Evolutionary conservation across 352 stramenopile species (phyloP).

Genomic region (Phytopythium delawarense): DNA sequence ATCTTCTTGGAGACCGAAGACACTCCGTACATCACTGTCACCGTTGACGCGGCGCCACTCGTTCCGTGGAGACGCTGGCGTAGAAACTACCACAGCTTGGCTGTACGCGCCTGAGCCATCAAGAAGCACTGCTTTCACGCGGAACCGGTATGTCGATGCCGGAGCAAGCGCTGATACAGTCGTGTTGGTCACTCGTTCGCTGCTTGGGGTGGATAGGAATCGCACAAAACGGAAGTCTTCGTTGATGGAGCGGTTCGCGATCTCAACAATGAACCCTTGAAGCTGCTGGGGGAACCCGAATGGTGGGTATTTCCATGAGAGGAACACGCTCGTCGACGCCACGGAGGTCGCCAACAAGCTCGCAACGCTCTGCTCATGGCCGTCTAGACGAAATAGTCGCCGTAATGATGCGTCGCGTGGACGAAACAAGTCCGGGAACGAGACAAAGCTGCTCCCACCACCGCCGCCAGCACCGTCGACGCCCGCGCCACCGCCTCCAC

Average conservation of each 20-base stretch:
- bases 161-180: conserved; percentile 23
- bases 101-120: conserved; percentile 35
- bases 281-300: conserved; percentile 40
- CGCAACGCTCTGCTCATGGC: conserved; percentile 19
- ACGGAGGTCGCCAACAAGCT: conserved; percentile 15
- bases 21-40: conserved; percentile 21
- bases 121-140: conserved; percentile 42
- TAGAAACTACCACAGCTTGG: conserved; percentile 26
- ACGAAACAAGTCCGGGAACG: conserved; percentile 12
- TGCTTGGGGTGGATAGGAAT: conserved; percentile 12
- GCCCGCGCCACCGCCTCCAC: conserved; percentile 59
- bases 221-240: conserved; percentile 52
- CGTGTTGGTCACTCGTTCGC: conserved; percentile 8
- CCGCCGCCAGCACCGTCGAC: conserved; percentile 57
- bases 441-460: conserved; percentile 58
- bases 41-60: conserved; percentile 28
- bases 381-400: conserved; percentile 13
- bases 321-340: conserved; percentile 32
- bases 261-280: conserved; percentile 48
- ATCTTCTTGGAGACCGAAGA: conserved; percentile 23
- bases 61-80: conserved; percentile 30
- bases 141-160: conserved; percentile 44
- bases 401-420: conserved; percentile 10
- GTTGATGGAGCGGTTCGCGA: conserved; percentile 49
- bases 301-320: conserved; percentile 35